These are phyloP conservation scores for Fusarium sp. DNA, from an alignment of 2,329 filamentous ascomycete species.

Conservation along the genomic window DNA sequence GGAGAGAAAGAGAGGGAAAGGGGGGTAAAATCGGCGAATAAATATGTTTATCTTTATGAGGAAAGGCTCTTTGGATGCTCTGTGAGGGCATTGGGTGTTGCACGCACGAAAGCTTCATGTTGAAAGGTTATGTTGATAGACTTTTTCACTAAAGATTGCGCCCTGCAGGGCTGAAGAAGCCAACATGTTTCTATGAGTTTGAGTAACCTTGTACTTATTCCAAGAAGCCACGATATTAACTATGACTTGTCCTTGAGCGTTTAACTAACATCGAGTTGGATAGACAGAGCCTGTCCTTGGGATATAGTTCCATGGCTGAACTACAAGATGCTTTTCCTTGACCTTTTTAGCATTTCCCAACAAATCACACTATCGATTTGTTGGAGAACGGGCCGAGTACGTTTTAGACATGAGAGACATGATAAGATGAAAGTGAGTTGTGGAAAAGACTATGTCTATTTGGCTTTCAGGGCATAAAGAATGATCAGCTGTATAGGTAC, in stretches of 20 bases:
- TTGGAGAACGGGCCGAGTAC: no score
- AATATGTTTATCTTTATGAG: background rate
- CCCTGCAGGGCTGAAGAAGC: background rate
- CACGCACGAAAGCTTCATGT: background rate
- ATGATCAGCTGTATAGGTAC: background rate
- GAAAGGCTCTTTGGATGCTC: background rate
- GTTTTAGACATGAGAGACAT: rapidly evolving
- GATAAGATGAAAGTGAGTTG: background rate
- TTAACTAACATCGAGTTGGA: background rate
- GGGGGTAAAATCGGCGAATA: background rate
- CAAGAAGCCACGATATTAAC: background rate
- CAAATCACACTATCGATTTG: background rate
- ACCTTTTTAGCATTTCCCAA: background rate
- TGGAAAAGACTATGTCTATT: background rate
- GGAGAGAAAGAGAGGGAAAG: background rate
- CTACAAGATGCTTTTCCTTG: background rate
- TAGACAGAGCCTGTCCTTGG: background rate
- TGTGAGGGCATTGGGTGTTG: background rate
- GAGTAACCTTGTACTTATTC: background rate
- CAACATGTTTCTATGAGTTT: background rate
- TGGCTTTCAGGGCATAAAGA: background rate
- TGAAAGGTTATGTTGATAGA: background rate
- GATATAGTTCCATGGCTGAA: background rate
- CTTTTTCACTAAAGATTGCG: background rate
- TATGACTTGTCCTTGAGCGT: background rate